A percentile compares a stretch with the other conserved stretches of the same genome.
Conservation (phyloP, 495 filamentous ascomycete species). For the Bombardia bombarda region DNA sequence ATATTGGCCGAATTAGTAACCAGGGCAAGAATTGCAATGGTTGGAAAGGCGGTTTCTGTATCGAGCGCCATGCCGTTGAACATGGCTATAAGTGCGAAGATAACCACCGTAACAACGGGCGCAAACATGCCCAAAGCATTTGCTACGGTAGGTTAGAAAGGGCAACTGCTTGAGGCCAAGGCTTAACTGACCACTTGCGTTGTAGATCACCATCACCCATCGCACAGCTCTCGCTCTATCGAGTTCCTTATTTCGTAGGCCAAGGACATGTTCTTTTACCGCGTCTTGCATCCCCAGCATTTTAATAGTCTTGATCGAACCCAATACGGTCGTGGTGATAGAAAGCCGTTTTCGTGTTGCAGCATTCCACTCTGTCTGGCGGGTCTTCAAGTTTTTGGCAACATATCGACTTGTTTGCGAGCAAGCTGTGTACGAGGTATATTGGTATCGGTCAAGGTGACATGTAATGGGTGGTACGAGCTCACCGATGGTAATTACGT, state of each 20-base stretch:
- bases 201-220: slow-evolving; percentile 33
- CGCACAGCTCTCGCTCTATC: slow-evolving; percentile 47
- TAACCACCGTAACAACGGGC: slow-evolving; percentile 29
- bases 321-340: slow-evolving; percentile 42
- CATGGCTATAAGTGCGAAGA: slow-evolving; percentile 26
- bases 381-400: slow-evolving; percentile 36
- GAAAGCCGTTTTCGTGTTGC: slow-evolving; percentile 47
- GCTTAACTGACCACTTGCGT: slow-evolving; percentile 29
- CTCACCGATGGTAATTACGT: slow-evolving; percentile 48
- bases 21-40: slow-evolving; percentile 26
- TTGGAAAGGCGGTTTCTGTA: slow-evolving; percentile 30
- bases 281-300: slow-evolving; percentile 49
- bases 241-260: slow-evolving; percentile 48
- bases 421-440: slow-evolving; percentile 24
- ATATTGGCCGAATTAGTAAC: slow-evolving; percentile 35
- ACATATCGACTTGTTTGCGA: slow-evolving; percentile 36
- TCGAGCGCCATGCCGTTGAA: slow-evolving; percentile 12
- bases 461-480: neutral
- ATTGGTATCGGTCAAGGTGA: neutral
- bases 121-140: slow-evolving; percentile 36
- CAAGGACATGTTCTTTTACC: slow-evolving; percentile 35
- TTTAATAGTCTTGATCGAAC: slow-evolving; percentile 53
- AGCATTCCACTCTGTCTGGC: slow-evolving; percentile 42
- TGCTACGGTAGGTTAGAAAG: slow-evolving; percentile 7
- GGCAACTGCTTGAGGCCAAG: neutral